Evolutionary conservation across 805 yeast species (phyloP).

Genomic region (Nakazawaea ernobii): DNA sequence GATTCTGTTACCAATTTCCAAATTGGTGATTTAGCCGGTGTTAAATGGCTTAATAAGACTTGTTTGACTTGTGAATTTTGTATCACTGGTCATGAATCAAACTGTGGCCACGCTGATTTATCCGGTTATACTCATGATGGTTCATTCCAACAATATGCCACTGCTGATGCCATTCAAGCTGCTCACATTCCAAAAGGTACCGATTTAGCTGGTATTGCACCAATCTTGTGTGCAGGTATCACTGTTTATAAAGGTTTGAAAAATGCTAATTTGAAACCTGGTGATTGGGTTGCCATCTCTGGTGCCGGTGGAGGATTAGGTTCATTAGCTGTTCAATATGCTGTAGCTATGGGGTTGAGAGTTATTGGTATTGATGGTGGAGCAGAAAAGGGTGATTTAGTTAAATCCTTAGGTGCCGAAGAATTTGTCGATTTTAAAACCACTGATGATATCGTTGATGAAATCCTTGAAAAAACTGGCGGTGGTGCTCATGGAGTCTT

Average conservation of each 20-base stretch:
- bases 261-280: constrained; percentile 64
- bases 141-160: constrained; percentile 85
- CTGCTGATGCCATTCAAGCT: constrained; percentile 85
- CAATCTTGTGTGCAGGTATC: constrained; percentile 87
- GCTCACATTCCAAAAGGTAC: constrained; percentile 71
- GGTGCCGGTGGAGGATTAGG: constrained; percentile 85
- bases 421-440: constrained; percentile 53
- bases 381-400: constrained; percentile 50
- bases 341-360: constrained; percentile 70
- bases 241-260: constrained; percentile 88
- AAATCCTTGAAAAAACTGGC: constrained; percentile 48
- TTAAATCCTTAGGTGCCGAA: constrained; percentile 61
- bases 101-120: constrained; percentile 64
- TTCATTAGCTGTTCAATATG: constrained; percentile 68
- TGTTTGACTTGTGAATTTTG: constrained; percentile 77
- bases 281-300: constrained; percentile 71
- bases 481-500: constrained; percentile 78
- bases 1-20: constrained; percentile 62
- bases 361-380: constrained; percentile 72
- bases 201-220: constrained; percentile 72
- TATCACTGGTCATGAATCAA: constrained; percentile 59
- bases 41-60: constrained; percentile 79
- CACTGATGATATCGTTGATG: constrained; percentile 49
- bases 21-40: constrained; percentile 77
- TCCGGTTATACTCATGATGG: constrained; percentile 91